Evolutionary conservation across 164 flowering plant genomes (phyloP).

Genomic region (grape (Vitis vinifera)): ASM3070453v1 NC_081817.1:778001-778500

Average conservation of each 20-base stretch:
- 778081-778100: neutral
- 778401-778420: no score
- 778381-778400: no score
- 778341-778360: no score
- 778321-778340: neutral
- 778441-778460: no score
- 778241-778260: neutral
- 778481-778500: no score
- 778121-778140: neutral
- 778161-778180: no score
- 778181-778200: conserved; percentile 37
- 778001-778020: conserved; percentile 56
- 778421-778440: no score
- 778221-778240: conserved; percentile 8
- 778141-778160: neutral
- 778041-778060: conserved; percentile 60
- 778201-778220: neutral
- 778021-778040: conserved; percentile 57
- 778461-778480: no score
- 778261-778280: neutral
- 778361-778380: no score
- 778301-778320: conserved; percentile 13
- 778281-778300: neutral
- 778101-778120: neutral
- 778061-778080: conserved; percentile 27